Conservation (phyloP, 2,329 filamentous ascomycete genomes). For the Aspergillus japonicus region DNA sequence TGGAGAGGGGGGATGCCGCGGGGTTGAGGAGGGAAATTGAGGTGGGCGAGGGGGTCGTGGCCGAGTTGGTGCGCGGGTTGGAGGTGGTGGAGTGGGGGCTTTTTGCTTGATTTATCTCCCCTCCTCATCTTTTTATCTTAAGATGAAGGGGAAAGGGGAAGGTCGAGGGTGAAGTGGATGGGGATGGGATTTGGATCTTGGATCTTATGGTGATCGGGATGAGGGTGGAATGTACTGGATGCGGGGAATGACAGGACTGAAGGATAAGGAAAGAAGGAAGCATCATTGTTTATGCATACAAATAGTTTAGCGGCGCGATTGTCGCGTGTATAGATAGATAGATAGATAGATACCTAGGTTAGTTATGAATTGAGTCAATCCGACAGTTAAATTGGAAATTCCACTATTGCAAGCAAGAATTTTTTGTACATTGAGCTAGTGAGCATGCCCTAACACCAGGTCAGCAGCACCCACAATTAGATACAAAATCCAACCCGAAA, state of each 20-base stretch:
- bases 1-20: conserved; percentile 66
- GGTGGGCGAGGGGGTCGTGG: conserved; percentile 34
- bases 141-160: background rate
- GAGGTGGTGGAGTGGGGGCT: conserved; percentile 78
- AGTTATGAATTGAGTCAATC: background rate
- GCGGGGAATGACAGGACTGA: no score
- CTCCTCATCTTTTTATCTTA: no score
- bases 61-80: conserved; percentile 66
- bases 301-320: background rate
- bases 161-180: background rate
- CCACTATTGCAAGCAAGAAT: background rate
- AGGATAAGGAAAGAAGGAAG: no score
- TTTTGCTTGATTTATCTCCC: conserved; percentile 50
- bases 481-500: background rate
- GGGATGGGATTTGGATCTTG: background rate
- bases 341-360: background rate
- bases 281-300: background rate
- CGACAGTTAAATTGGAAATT: no score
- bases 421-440: background rate
- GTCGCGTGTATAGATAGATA: background rate
- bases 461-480: background rate
- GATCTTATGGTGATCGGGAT: no score
- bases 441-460: background rate
- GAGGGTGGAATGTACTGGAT: no score
- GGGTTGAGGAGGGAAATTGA: conserved; percentile 67